Percentiles rank a stretch among this genome's conserved stretches.
Conservation (phyloP, 495 filamentous ascomycete species). For the Hypoxylon cercidicola region DNA sequence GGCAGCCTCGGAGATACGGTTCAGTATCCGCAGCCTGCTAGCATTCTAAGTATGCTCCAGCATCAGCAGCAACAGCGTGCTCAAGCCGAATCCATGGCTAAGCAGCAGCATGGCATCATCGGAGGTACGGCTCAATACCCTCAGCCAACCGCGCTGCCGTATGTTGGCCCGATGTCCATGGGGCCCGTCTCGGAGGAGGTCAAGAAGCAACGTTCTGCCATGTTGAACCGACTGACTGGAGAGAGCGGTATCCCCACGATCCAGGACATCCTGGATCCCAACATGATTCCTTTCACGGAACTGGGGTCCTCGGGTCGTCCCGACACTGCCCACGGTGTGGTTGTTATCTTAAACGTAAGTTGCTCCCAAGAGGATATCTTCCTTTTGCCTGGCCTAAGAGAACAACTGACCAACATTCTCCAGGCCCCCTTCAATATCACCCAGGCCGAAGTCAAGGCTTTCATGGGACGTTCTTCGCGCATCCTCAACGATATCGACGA, state of each 20-base stretch:
- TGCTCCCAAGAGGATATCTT: not conserved
- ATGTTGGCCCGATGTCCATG: too few relatives aligned
- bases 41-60: too few relatives aligned
- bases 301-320: conserved; percentile 1
- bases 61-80: too few relatives aligned
- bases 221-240: conserved; percentile 45
- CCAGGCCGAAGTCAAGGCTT: conserved; percentile 73
- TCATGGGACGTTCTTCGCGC: conserved; percentile 73
- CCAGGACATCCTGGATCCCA: conserved; percentile 42
- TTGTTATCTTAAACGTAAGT: conserved; percentile 53
- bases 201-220: conserved; percentile 33
- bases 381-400: not conserved
- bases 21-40: too few relatives aligned
- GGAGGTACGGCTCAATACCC: too few relatives aligned
- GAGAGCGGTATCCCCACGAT: conserved; percentile 42
- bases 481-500: conserved; percentile 67
- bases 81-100: too few relatives aligned
- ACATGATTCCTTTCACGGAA: conserved; percentile 58
- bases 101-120: too few relatives aligned
- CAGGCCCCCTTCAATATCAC: conserved; percentile 77
- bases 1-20: too few relatives aligned
- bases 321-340: conserved; percentile 36
- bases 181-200: too few relatives aligned
- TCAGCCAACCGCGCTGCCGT: too few relatives aligned
- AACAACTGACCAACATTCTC: conserved; percentile 5